These are phyloP conservation scores for Eutypa lata DNA, from an alignment of 2,329 filamentous ascomycete genomes.

Conservation along the genomic window DNA sequence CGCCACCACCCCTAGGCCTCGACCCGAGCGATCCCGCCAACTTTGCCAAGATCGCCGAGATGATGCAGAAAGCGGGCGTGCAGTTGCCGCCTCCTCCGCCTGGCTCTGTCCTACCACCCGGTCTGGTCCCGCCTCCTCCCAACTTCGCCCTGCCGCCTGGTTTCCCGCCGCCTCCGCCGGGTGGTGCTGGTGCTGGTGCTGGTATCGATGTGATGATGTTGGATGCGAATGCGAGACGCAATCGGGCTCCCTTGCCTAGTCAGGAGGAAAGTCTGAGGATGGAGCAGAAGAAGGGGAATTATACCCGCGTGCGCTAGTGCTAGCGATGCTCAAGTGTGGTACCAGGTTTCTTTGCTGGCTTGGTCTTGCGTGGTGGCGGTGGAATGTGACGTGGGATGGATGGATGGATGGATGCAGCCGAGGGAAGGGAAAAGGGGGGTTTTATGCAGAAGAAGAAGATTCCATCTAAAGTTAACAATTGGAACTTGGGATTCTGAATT, in stretches of 20 bases:
- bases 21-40: constrained; percentile 60
- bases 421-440: too few relatives aligned
- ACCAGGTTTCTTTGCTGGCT: too few relatives aligned
- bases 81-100: constrained; percentile 55
- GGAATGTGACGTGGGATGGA: too few relatives aligned
- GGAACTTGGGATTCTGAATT: too few relatives aligned
- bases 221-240: constrained; percentile 35
- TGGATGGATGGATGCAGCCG: too few relatives aligned
- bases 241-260: constrained; percentile 69
- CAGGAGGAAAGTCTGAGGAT: constrained; percentile 78
- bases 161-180: constrained; percentile 27
- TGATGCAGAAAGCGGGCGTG: constrained; percentile 64
- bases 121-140: constrained; percentile 45
- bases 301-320: constrained; percentile 51
- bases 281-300: constrained; percentile 67
- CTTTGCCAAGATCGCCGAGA: constrained; percentile 57
- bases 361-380: too few relatives aligned
- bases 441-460: too few relatives aligned
- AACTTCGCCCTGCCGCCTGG: constrained; percentile 40
- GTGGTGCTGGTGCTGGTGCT: constrained; percentile 12
- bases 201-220: constrained; percentile 14
- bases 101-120: constrained; percentile 41
- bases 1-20: constrained; percentile 47
- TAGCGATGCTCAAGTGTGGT: too few relatives aligned
- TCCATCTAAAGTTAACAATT: too few relatives aligned